A percentile compares a stretch with the other conserved stretches of the same genome.
These are phyloP conservation scores for Talaromyces adpressus DNA, from an alignment of 495 filamentous ascomycete species.

Conservation along the genomic window DNA sequence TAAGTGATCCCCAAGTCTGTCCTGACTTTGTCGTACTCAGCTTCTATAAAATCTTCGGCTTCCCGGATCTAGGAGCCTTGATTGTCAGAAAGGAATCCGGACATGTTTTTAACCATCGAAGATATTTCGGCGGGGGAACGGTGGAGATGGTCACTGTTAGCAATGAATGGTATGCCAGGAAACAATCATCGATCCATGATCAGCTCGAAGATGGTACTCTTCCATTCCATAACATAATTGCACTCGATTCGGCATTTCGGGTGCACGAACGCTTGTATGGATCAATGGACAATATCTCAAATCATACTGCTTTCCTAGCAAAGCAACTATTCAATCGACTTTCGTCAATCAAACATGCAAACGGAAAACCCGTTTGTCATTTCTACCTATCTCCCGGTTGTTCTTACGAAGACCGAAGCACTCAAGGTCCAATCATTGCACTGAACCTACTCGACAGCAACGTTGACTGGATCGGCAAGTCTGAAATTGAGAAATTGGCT, in stretches of 20 bases:
- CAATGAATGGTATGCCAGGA: conserved; percentile 61
- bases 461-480: conserved; percentile 69
- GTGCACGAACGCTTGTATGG: conserved; percentile 64
- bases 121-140: conserved; percentile 92
- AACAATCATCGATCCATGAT: conserved; percentile 66
- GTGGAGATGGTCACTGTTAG: conserved; percentile 65
- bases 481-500: conserved; percentile 79
- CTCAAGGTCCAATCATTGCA: conserved; percentile 72
- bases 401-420: conserved; percentile 26
- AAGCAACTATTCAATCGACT: conserved; percentile 53
- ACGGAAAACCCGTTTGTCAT: conserved; percentile 56
- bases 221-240: conserved; percentile 82
- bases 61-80: conserved; percentile 83
- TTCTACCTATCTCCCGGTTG: conserved; percentile 48
- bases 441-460: conserved; percentile 69
- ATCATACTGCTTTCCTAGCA: conserved; percentile 66
- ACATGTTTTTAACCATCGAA: conserved; percentile 52
- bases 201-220: conserved; percentile 84
- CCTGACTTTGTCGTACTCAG: conserved; percentile 87
- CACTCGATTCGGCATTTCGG: conserved; percentile 64
- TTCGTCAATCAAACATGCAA: conserved; percentile 53
- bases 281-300: conserved; percentile 61
- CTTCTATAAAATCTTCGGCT: conserved; percentile 97
- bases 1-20: conserved; percentile 51
- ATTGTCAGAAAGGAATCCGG: conserved; percentile 71